phyloP scores from a whole-genome alignment of 2,329 filamentous ascomycete species.

The Endoconidiophora polonica region DNA sequence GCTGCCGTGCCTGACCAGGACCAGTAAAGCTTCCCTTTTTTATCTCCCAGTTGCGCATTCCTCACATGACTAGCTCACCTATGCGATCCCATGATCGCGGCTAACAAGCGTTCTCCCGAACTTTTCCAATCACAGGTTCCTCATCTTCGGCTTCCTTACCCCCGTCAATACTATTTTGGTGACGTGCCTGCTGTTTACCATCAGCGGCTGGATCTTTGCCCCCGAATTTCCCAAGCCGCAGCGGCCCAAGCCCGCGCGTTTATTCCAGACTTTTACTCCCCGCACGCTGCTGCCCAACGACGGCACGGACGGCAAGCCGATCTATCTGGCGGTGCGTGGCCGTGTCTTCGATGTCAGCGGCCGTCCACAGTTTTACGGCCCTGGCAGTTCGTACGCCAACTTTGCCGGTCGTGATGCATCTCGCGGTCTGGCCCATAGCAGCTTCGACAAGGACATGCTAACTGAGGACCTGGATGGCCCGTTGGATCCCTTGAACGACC shows the following conservation, averaged over 20 bases:
- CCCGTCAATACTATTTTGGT: constrained; percentile 47
- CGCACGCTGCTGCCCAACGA: constrained; percentile 73
- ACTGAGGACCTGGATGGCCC: constrained; percentile 78
- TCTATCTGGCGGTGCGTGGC: constrained; percentile 84
- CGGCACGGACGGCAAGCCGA: constrained; percentile 54
- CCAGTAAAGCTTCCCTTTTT: constrained; percentile 7
- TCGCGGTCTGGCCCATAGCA: constrained; percentile 72
- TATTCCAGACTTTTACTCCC: constrained; percentile 58
- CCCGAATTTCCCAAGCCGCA: constrained; percentile 23
- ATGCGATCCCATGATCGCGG: too few relatives aligned
- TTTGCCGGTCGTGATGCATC: constrained; percentile 88
- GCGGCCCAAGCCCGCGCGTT: constrained; percentile 36
- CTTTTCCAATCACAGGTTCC: not conserved
- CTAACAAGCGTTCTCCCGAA: too few relatives aligned
- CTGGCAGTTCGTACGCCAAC: constrained; percentile 86
- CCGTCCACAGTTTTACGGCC: constrained; percentile 89
- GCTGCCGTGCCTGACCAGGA: constrained; percentile 14
- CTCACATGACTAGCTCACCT: too few relatives aligned
- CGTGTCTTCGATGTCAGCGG: constrained; percentile 78
- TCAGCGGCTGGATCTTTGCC: constrained; percentile 16
- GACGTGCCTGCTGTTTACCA: constrained; percentile 37
- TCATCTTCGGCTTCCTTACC: constrained; percentile 32
- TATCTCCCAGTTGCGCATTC: too few relatives aligned
- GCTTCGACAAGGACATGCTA: constrained; percentile 90
- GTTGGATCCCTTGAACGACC: constrained; percentile 56